Evolutionary conservation across 495 filamentous ascomycete species (phyloP).

Genomic region (Penicillium bovifimosum): DNA sequence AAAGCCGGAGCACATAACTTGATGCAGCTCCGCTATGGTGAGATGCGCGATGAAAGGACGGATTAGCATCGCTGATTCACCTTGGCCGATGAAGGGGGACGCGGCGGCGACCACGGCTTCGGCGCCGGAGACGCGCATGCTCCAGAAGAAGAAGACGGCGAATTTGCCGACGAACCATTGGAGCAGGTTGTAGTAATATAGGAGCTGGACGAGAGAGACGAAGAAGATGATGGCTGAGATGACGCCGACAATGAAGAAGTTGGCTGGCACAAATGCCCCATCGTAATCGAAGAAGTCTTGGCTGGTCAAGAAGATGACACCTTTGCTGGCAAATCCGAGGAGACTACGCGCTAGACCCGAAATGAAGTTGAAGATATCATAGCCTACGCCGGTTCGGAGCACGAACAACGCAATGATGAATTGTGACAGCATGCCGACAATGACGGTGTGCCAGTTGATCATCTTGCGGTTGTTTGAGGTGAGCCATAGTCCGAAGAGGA

Average conservation of each 20-base stretch:
- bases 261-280: slow-evolving; percentile 17
- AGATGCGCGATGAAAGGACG: slow-evolving; percentile 77
- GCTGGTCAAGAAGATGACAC: slow-evolving; percentile 65
- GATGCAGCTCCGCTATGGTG: slow-evolving; percentile 80
- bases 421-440: slow-evolving; percentile 80
- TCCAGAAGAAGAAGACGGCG: slow-evolving; percentile 87
- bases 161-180: slow-evolving; percentile 88
- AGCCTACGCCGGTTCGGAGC: slow-evolving; percentile 66
- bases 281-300: slow-evolving; percentile 25
- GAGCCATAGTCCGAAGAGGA: slow-evolving; percentile 57
- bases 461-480: slow-evolving; percentile 66
- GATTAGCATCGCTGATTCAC: slow-evolving; percentile 89
- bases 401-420: slow-evolving; percentile 88
- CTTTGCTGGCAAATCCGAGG: slow-evolving; percentile 63
- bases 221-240: slow-evolving; percentile 90
- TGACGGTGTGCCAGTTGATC: slow-evolving; percentile 66
- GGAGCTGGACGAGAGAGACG: slow-evolving; percentile 74
- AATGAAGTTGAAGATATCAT: slow-evolving; percentile 86
- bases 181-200: slow-evolving; percentile 70
- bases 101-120: slow-evolving; percentile 89
- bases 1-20: slow-evolving; percentile 80
- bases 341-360: slow-evolving; percentile 62
- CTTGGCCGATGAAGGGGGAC: slow-evolving; percentile 92
- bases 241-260: slow-evolving; percentile 67
- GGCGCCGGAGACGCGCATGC: slow-evolving; percentile 81